Evolutionary conservation across 2,329 filamentous ascomycete genomes (phyloP).

Genomic region (Apiospora aurea): DNA sequence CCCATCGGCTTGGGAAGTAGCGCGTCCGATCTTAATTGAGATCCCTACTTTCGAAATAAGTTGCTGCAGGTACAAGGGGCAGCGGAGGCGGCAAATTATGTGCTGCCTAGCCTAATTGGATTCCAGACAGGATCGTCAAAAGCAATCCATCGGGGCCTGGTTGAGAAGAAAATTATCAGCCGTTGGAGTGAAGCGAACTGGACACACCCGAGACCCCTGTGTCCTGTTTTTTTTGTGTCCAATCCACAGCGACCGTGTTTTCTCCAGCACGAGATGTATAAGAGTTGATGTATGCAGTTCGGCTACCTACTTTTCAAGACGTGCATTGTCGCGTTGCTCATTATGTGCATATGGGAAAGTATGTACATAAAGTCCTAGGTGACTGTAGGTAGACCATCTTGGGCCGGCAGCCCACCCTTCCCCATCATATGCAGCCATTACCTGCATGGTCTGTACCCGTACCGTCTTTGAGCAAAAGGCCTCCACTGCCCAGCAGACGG

Average conservation of each 20-base stretch:
- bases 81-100: slow-evolving; percentile 15
- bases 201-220: neutral
- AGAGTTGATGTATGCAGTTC: neutral
- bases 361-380: neutral
- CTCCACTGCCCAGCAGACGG: neutral
- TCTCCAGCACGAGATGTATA: too few relatives aligned
- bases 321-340: too few relatives aligned
- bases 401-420: neutral
- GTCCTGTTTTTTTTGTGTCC: too few relatives aligned
- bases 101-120: slow-evolving; percentile 15
- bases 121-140: neutral
- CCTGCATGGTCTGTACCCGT: neutral
- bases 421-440: neutral
- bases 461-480: neutral
- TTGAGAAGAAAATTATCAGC: neutral
- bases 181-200: neutral
- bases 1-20: slow-evolving; percentile 19
- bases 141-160: neutral
- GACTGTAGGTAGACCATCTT: neutral
- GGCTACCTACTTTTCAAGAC: neutral
- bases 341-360: too few relatives aligned
- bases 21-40: slow-evolving; percentile 1
- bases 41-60: slow-evolving; percentile 5
- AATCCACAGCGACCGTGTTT: too few relatives aligned
- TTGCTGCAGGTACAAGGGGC: slow-evolving; percentile 11